A percentile compares a stretch with the other conserved stretches of the same genome.
Evolutionary conservation across 371 early-diverging fungal genomes (phyloP).

Genomic region (Capillidium heterosporum): DNA sequence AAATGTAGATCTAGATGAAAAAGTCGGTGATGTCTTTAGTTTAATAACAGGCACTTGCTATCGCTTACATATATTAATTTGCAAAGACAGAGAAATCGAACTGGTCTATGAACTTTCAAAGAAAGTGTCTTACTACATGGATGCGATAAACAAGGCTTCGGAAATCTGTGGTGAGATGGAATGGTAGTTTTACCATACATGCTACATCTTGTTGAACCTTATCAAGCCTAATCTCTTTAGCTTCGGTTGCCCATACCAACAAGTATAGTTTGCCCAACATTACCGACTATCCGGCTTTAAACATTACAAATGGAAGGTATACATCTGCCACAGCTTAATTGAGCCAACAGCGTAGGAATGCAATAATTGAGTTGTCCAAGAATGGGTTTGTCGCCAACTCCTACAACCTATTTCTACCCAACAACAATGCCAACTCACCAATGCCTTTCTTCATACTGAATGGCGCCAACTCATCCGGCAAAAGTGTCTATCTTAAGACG

Average conservation of each 20-base stretch:
- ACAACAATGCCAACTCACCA: neutral
- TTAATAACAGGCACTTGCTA: neutral
- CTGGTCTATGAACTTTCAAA: neutral
- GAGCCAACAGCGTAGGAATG: neutral
- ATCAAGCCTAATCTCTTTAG: neutral
- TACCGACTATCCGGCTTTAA: neutral
- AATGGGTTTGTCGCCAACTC: neutral
- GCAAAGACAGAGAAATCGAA: slow-evolving; percentile 1
- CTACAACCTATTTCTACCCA: neutral
- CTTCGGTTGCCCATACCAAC: neutral
- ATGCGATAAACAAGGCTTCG: neutral
- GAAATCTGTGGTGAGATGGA: neutral
- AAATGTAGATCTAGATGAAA: neutral
- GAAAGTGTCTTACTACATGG: neutral
- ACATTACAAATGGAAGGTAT: slow-evolving; percentile 1
- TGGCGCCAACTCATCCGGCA: slow-evolving; percentile 2
- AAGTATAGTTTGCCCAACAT: neutral
- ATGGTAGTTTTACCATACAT: neutral
- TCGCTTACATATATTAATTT: neutral
- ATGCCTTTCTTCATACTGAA: slow-evolving; percentile 2
- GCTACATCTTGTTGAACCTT: neutral
- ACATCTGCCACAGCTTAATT: neutral
- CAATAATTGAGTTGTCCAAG: neutral
- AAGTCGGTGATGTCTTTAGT: slow-evolving; percentile 1
- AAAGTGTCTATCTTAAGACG: slow-evolving; percentile 1